phyloP scores from a whole-genome alignment of 345 rosid species.

The Linum usitatissimum region DNA sequence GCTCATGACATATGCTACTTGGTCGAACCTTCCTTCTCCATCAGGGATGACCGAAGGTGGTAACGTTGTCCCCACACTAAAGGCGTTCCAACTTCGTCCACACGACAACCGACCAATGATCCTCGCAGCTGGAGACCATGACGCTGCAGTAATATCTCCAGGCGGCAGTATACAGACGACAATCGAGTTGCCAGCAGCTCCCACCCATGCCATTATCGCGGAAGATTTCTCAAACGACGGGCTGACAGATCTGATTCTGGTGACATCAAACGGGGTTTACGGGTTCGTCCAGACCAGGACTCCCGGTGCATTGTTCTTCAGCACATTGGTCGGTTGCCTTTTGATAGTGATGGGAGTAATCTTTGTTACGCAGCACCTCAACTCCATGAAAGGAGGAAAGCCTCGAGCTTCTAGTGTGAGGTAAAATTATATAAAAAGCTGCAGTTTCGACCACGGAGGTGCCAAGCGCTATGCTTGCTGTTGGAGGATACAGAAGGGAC shows the following conservation, averaged over 20 bases:
- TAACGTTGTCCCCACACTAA: constrained; percentile 69
- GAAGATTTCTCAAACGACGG: constrained; percentile 94
- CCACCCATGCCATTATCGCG: constrained; percentile 65
- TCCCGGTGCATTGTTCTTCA: constrained; percentile 98
- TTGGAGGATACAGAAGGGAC: no score
- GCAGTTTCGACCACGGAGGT: neutral
- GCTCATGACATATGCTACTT: constrained; percentile 67
- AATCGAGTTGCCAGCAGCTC: constrained; percentile 73
- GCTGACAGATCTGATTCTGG: constrained; percentile 71
- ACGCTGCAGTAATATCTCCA: constrained; percentile 68
- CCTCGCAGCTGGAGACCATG: constrained; percentile 94
- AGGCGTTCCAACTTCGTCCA: constrained; percentile 53
- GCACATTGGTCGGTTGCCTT: constrained; percentile 91
- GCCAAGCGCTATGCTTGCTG: no score
- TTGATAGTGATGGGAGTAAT: constrained; percentile 86
- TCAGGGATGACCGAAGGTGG: constrained; percentile 76
- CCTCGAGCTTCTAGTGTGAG: neutral
- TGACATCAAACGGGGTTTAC: constrained; percentile 79
- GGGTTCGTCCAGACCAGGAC: constrained; percentile 95
- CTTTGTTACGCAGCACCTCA: constrained; percentile 76
- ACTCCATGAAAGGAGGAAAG: constrained; percentile 67
- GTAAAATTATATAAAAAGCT: neutral
- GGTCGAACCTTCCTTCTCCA: constrained; percentile 92
- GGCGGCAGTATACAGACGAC: constrained; percentile 71
- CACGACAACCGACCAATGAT: constrained; percentile 81